phyloP scores from a whole-genome alignment of 257 asterid genomes.

The Knoxia roxburghii region DNA sequence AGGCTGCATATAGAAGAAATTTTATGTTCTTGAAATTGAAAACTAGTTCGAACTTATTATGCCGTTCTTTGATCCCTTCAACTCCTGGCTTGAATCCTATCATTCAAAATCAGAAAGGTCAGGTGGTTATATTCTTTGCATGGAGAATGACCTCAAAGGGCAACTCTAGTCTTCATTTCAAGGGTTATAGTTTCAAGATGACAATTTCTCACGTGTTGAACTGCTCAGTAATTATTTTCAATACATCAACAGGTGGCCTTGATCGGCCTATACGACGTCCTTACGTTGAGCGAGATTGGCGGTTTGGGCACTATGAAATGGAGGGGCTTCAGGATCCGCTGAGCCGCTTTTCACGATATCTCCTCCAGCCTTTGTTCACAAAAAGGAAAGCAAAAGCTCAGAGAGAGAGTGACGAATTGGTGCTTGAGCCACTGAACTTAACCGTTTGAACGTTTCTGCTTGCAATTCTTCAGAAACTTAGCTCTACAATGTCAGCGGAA shows the following conservation, averaged over 20 bases:
- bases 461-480: background rate
- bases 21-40: background rate
- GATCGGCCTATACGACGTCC: slow-evolving; percentile 66
- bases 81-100: background rate
- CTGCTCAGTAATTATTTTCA: background rate
- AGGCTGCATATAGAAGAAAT: background rate
- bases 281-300: slow-evolving; percentile 68
- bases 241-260: slow-evolving; percentile 61
- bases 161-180: background rate
- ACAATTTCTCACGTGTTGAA: background rate
- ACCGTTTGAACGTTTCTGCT: slow-evolving; percentile 12
- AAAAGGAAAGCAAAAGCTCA: slow-evolving; percentile 33
- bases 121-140: background rate
- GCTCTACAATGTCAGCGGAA: background rate
- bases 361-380: slow-evolving; percentile 41
- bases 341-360: slow-evolving; percentile 56
- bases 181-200: background rate
- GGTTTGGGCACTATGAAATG: slow-evolving; percentile 88
- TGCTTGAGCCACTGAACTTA: slow-evolving; percentile 44
- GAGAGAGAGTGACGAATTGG: slow-evolving; percentile 36
- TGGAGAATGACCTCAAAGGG: too few relatives aligned
- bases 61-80: background rate
- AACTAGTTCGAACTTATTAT: background rate
- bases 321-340: slow-evolving; percentile 92
- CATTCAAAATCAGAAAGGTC: background rate